Evolutionary conservation across 768 basidiomycete genomes (phyloP).

Genomic region (Pisolithus microcarpus): DNA sequence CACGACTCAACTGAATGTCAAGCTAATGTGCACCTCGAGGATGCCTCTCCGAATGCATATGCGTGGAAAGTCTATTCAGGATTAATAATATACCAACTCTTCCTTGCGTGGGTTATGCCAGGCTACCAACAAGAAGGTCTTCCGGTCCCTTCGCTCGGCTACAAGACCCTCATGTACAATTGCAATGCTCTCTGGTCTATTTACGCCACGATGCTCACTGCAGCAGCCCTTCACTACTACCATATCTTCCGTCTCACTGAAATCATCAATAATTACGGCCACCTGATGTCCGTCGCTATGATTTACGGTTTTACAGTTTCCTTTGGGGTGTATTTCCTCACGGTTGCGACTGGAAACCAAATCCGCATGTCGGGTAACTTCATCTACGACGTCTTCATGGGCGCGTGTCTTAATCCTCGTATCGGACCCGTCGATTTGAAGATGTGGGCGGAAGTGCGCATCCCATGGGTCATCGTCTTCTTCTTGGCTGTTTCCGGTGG

Average conservation of each 20-base stretch:
- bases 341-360: constrained; percentile 68
- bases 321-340: constrained; percentile 72
- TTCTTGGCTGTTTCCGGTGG: constrained; percentile 87
- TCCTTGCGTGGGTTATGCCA: constrained; percentile 85
- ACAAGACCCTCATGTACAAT: constrained; percentile 91
- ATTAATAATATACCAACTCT: constrained; percentile 81
- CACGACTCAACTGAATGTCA: neutral
- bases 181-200: constrained; percentile 88
- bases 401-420: constrained; percentile 88
- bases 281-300: constrained; percentile 92
- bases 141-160: constrained; percentile 89
- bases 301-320: constrained; percentile 83
- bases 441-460: constrained; percentile 97
- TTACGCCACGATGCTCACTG: constrained; percentile 75
- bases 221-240: constrained; percentile 67
- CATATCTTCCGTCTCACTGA: constrained; percentile 85
- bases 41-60: constrained; percentile 83
- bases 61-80: constrained; percentile 89
- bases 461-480: constrained; percentile 96
- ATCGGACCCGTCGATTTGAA: constrained; percentile 90
- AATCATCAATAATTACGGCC: constrained; percentile 94
- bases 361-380: constrained; percentile 94
- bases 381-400: constrained; percentile 97
- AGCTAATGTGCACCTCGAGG: constrained; percentile 38
- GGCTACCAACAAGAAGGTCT: constrained; percentile 93